Conservation (phyloP, 768 basidiomycete species). For the Pleurotus djamor region DNA sequence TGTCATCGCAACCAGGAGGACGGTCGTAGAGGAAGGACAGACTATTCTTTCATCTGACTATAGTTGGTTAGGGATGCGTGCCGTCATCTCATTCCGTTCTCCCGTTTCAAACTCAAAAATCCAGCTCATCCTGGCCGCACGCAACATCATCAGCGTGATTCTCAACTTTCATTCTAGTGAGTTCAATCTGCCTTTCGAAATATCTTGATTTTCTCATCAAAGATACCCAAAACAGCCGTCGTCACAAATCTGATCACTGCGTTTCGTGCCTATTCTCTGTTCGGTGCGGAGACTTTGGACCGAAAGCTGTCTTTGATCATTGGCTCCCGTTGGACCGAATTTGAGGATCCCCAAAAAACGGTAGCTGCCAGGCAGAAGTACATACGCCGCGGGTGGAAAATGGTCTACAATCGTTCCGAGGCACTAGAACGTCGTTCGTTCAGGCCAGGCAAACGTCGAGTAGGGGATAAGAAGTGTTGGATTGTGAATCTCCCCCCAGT, state of each 20-base stretch:
- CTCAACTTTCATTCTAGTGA: slow-evolving; percentile 22
- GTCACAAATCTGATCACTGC: slow-evolving; percentile 2
- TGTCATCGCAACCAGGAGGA: slow-evolving; percentile 7
- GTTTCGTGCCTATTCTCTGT: not conserved
- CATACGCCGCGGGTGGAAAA: slow-evolving; percentile 1
- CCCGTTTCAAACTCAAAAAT: slow-evolving; percentile 15
- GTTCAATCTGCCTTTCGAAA: not conserved
- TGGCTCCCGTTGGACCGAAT: not conserved
- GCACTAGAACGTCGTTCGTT: not conserved
- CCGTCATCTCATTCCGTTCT: not conserved
- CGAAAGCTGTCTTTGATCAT: not conserved
- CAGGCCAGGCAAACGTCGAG: not conserved
- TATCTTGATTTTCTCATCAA: not conserved
- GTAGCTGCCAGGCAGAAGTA: not conserved
- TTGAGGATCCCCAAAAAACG: not conserved
- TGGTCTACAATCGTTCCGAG: not conserved
- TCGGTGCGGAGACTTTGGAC: not conserved
- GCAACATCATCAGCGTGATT: slow-evolving; percentile 23
- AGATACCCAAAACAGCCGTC: not conserved
- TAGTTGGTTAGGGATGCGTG: not conserved
- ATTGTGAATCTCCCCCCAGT: not conserved
- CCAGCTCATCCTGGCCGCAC: slow-evolving; percentile 31
- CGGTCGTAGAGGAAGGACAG: not conserved
- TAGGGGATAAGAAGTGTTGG: slow-evolving; percentile 2
- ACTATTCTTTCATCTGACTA: slow-evolving; percentile 8